Evolutionary conservation across 108 stramenopile species (phyloP).

Genomic region (Mayamaea pseudoterrestris): DNA sequence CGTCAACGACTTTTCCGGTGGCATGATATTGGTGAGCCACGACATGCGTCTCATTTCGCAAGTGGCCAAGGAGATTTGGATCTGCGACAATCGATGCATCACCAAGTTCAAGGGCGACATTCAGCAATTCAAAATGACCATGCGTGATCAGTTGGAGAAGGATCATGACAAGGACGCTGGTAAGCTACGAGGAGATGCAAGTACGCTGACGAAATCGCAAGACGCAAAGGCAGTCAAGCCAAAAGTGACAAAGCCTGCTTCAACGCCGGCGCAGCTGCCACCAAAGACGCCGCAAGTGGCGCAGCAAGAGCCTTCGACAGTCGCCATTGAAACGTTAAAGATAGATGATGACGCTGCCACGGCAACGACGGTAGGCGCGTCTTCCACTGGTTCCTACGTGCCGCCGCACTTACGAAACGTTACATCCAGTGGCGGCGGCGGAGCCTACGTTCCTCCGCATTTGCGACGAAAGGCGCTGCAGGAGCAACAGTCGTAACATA

Average conservation of each 20-base stretch:
- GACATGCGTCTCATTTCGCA: conserved; percentile 97
- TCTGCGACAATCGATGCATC: conserved; percentile 90
- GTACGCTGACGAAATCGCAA: conserved; percentile 37
- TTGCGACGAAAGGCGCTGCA: conserved; percentile 31
- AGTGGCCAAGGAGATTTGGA: conserved; percentile 97
- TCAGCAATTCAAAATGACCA: conserved; percentile 86
- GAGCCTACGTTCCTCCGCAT: conserved; percentile 47
- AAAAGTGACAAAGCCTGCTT: background rate
- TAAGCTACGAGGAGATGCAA: conserved; percentile 70
- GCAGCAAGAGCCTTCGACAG: background rate
- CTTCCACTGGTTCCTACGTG: background rate
- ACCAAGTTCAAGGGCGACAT: conserved; percentile 82
- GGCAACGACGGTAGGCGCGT: conserved; percentile 4
- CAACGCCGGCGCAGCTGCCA: background rate
- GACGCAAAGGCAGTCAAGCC: conserved; percentile 1
- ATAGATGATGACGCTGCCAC: conserved; percentile 3
- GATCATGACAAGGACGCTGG: conserved; percentile 23
- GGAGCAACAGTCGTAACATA: background rate
- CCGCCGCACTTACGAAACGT: background rate
- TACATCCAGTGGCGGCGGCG: conserved; percentile 3
- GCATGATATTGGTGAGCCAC: conserved; percentile 94
- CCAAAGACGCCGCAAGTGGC: background rate
- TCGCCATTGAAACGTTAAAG: background rate
- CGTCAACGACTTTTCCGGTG: conserved; percentile 94
- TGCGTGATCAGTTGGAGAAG: conserved; percentile 67